Conservation (phyloP, 257 asterid species). For the Eucommia ulmoides region DNA sequence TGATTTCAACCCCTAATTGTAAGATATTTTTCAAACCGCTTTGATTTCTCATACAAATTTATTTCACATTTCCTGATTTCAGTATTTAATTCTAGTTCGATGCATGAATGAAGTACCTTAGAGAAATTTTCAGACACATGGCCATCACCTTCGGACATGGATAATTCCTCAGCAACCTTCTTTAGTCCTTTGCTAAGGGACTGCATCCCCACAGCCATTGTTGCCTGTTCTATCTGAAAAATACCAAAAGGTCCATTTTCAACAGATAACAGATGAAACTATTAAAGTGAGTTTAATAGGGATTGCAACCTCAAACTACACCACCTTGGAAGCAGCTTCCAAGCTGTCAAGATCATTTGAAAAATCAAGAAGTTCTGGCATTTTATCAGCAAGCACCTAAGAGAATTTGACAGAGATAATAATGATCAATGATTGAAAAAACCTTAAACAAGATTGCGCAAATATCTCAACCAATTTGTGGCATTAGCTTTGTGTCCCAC, state of each 20-base stretch:
- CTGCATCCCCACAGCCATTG: slow-evolving; percentile 95
- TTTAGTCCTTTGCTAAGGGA: slow-evolving; percentile 89
- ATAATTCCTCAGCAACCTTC: slow-evolving; percentile 74
- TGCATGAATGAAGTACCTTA: slow-evolving; percentile 44
- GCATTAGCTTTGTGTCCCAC: too few species aligned
- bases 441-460: too few species aligned
- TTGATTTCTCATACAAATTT: too few species aligned
- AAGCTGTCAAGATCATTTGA: slow-evolving; percentile 75
- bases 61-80: too few species aligned
- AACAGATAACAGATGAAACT: too few species aligned
- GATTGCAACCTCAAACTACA: slow-evolving; percentile 5
- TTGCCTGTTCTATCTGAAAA: slow-evolving; percentile 70
- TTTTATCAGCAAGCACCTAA: slow-evolving; percentile 78
- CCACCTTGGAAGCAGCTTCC: slow-evolving; percentile 75
- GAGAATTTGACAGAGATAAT: slow-evolving; percentile 6
- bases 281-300: too few species aligned
- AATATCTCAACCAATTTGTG: too few species aligned
- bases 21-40: too few species aligned
- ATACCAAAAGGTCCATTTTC: slow-evolving; percentile 11
- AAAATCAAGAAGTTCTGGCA: slow-evolving; percentile 86
- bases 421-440: background rate
- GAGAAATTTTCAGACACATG: slow-evolving; percentile 58
- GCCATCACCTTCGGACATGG: slow-evolving; percentile 84
- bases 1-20: too few species aligned
- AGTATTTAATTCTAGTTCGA: too few species aligned